A percentile compares a stretch with the other conserved stretches of the same genome.
Conservation (phyloP, 2,329 filamentous ascomycete genomes). For the Xylariaceae sp. region DNA sequence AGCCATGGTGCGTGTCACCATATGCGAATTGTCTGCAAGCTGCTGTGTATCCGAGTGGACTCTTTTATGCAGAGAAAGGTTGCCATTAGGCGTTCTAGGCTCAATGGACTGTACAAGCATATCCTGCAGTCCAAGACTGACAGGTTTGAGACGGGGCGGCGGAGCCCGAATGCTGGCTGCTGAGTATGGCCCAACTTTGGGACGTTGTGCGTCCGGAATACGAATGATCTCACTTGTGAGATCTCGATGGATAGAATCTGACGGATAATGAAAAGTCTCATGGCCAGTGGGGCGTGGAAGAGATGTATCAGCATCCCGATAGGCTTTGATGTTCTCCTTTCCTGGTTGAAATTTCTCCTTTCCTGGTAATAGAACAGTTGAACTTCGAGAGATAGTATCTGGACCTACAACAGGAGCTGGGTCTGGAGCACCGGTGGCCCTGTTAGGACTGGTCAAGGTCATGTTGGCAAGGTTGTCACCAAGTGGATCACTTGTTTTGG, state of each 20-base stretch:
- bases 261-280: conserved; percentile 6
- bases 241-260: conserved; percentile 10
- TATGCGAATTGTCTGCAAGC: conserved; percentile 19
- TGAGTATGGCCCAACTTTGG: conserved; percentile 32
- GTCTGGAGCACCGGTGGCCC: conserved; percentile 13
- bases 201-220: conserved; percentile 21
- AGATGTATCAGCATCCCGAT: not conserved
- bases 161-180: conserved; percentile 11
- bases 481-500: conserved; percentile 17
- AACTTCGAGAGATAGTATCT: conserved; percentile 6
- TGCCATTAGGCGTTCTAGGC: conserved; percentile 24
- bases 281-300: no score
- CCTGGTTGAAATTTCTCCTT: conserved; percentile 4
- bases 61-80: conserved; percentile 8
- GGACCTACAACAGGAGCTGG: conserved; percentile 6
- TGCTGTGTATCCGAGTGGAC: conserved; percentile 12
- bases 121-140: conserved; percentile 29
- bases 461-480: not conserved
- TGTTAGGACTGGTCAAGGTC: conserved; percentile 10
- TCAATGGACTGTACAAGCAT: conserved; percentile 32
- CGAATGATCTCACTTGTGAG: conserved; percentile 21
- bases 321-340: conserved; percentile 1
- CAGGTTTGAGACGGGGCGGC: conserved; percentile 22
- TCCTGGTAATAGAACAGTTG: conserved; percentile 3
- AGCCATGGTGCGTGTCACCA: conserved; percentile 18